These are phyloP conservation scores for Vigna angularis DNA, from an alignment of 306 rosid species.

Conservation along the genomic window DNA sequence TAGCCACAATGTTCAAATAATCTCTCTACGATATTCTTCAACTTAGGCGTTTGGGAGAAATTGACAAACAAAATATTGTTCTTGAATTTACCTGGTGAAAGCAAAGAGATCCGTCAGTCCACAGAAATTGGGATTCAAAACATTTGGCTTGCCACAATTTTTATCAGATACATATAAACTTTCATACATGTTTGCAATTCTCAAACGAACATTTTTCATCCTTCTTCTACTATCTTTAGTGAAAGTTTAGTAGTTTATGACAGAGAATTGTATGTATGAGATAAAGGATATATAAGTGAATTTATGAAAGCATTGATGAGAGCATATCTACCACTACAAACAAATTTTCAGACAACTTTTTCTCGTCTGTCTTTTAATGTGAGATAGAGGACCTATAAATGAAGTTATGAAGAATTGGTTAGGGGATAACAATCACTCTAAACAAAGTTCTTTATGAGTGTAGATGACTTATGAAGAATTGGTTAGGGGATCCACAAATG, in stretches of 20 bases:
- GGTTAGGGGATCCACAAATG: too few species aligned
- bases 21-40: conserved; percentile 48
- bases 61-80: conserved; percentile 54
- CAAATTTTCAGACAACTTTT: neutral
- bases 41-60: conserved; percentile 52
- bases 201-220: neutral
- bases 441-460: neutral
- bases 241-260: neutral
- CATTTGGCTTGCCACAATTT: neutral
- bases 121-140: neutral
- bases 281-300: neutral
- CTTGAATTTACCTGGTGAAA: conserved; percentile 52
- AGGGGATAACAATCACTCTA: neutral
- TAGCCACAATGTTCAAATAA: conserved; percentile 45
- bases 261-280: neutral
- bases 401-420: neutral
- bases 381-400: neutral
- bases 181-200: conserved; percentile 2
- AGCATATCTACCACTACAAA: neutral
- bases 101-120: conserved; percentile 31
- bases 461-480: too few species aligned
- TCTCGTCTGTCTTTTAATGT: neutral
- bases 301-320: neutral
- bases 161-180: neutral
- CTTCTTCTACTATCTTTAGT: neutral